Conservation (phyloP, 495 filamentous ascomycete genomes). For the Penicillium simplicissimum region DNA sequence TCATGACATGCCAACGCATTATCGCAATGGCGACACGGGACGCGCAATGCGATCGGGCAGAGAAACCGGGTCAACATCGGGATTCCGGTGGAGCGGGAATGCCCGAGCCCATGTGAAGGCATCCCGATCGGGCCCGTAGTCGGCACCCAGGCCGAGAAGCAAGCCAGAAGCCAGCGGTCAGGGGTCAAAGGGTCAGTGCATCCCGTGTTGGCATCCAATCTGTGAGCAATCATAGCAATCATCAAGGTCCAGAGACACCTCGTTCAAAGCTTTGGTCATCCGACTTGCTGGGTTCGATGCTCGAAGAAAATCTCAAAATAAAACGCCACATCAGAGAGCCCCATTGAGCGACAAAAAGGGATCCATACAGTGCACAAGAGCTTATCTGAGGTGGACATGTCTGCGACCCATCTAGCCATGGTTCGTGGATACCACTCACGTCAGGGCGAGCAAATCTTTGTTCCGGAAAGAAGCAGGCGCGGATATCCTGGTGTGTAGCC, state of each 20-base stretch:
- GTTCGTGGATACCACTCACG: conserved; percentile 10
- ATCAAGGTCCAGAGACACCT: background rate
- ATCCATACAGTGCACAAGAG: conserved; percentile 12
- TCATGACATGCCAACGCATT: conserved; percentile 9
- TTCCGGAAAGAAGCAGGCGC: background rate
- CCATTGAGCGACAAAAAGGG: conserved; percentile 3
- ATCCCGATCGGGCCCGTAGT: conserved; percentile 24
- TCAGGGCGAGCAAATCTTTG: conserved; percentile 1
- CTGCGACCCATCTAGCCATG: conserved; percentile 2
- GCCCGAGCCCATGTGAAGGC: conserved; percentile 17
- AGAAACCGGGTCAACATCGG: conserved; percentile 26
- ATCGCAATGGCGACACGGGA: conserved; percentile 13
- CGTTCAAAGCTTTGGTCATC: background rate
- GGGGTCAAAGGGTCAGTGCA: background rate
- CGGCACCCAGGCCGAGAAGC: conserved; percentile 20
- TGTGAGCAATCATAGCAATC: background rate
- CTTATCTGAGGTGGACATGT: conserved; percentile 16
- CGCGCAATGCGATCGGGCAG: conserved; percentile 24
- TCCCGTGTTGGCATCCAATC: conserved; percentile 1
- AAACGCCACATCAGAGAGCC: conserved; percentile 1
- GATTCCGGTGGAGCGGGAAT: conserved; percentile 32
- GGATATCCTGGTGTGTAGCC: conserved; percentile 5
- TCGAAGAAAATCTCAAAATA: background rate
- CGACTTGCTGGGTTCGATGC: background rate
- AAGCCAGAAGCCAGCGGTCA: background rate